These are phyloP conservation scores for Leccinum olivaceopallidum DNA, from an alignment of 768 basidiomycete species.

Conservation along the genomic window DNA sequence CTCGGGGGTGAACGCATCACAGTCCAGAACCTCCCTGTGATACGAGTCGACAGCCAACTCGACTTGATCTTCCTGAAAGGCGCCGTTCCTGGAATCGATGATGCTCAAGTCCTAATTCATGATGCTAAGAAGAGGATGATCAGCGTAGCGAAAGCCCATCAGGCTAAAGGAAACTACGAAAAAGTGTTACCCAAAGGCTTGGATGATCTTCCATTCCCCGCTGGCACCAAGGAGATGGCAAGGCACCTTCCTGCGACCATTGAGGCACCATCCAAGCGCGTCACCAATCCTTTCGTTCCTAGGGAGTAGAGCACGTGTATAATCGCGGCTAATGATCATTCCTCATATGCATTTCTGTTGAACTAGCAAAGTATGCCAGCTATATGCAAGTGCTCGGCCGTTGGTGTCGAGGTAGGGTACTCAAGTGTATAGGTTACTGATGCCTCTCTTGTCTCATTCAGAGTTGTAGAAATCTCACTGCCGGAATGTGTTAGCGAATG, in stretches of 20 bases:
- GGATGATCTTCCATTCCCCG: conserved; percentile 87
- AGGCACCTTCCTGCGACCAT: conserved; percentile 63
- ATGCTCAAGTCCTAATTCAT: conserved; percentile 79
- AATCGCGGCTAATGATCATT: conserved; percentile 5
- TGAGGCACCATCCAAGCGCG: conserved; percentile 69
- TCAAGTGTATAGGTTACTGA: not conserved
- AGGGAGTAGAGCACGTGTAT: conserved; percentile 47
- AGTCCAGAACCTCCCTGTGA: conserved; percentile 83
- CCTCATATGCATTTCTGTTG: conserved; percentile 4
- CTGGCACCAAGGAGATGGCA: conserved; percentile 79
- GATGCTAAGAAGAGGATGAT: conserved; percentile 90
- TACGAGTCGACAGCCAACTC: conserved; percentile 82
- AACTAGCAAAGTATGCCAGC: not conserved
- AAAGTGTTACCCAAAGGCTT: conserved; percentile 83
- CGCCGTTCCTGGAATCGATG: conserved; percentile 87
- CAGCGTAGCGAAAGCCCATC: conserved; percentile 59
- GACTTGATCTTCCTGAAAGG: conserved; percentile 92
- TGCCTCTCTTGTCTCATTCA: not conserved
- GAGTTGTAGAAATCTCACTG: not conserved
- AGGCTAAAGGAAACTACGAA: conserved; percentile 70
- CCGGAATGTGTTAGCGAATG: not conserved
- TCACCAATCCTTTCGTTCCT: conserved; percentile 79
- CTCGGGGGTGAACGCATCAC: conserved; percentile 86
- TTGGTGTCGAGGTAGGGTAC: not conserved
- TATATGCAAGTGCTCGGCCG: not conserved